Percentiles rank a stretch among this genome's conserved stretches.
Conservation (phyloP, 225 moss, liverwort and hornwort species). For the Bryoerythrophyllum caledonicum region DNA sequence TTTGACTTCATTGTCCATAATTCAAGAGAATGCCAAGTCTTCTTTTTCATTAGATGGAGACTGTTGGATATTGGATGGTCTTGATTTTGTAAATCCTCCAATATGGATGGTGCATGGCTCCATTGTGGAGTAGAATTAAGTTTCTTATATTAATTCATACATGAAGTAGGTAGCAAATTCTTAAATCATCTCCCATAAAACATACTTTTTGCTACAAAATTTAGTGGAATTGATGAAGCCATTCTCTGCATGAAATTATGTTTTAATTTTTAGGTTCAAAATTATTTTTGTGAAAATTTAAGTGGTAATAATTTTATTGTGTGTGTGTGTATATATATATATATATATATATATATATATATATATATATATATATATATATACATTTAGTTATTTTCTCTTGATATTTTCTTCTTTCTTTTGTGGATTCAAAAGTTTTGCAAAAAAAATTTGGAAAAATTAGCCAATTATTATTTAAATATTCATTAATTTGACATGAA, state of each 20-base stretch:
- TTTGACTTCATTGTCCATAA: slow-evolving; percentile 40
- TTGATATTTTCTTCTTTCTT: neutral
- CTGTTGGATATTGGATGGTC: neutral
- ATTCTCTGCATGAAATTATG: neutral
- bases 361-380: neutral
- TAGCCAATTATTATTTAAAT: neutral
- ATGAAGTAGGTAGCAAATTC: neutral
- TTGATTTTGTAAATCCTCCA: neutral
- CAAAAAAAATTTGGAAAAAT: neutral
- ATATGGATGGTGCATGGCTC: neutral
- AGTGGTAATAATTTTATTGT: no score
- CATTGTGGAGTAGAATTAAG: neutral
- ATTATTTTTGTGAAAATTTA: no score
- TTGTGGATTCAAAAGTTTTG: neutral
- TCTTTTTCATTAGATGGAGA: neutral
- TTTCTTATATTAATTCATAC: neutral
- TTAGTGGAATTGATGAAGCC: neutral
- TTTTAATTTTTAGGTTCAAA: no score
- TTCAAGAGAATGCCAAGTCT: neutral
- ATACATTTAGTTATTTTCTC: neutral
- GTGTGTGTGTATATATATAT: no score
- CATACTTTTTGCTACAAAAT: neutral
- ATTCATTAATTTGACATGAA: neutral
- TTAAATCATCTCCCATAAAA: neutral
- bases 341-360: no score